Base-by-base conservation (phyloP, 2,329 filamentous ascomycete species). In the Calcarisporium arbuscula region DNA sequence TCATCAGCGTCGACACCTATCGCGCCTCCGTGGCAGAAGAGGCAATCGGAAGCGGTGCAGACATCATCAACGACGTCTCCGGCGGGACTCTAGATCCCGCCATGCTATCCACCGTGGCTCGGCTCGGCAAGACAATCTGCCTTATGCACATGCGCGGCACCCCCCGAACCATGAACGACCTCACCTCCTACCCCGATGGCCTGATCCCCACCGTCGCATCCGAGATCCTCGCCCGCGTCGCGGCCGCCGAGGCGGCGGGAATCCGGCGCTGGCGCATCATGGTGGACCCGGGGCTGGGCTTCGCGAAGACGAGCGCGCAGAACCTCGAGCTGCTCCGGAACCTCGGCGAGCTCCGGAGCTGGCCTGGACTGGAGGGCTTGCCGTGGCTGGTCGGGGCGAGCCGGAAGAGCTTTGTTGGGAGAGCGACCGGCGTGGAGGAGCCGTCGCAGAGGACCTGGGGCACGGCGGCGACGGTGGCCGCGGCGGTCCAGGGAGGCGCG, bases 61-160 rank as follows among this genome's bases (percentile, higher is more conserved):
- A 95, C 55, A 84, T 98, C 43, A 78, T 98, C 62, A 98, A 98
- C 62, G 92, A 98, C 58, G 80, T 98, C 22, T 94, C 87, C 1
- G 87, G 82, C 2, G 92, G 92, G 4, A 54, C 68, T 5, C 67
- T 95, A 32, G 92, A 96, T 55, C 64, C 75, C 0, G 70, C 73
- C 1, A 96, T 98, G 88, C 74, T 98, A 1, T 51, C 78, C 11
- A 88, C 85, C 0, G 81, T 90, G 42, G 90, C 85, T 0, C 68
- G 72, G 5, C 72, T 92, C 0, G 82, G 85, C 22, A 86, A 81
- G 49, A 87, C 88, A 4, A 79, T 95, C 20, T 75, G 71, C 42
- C 70, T 95, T 33, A 94, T 94, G 86, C 89, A 95, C 64, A 95
- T 92, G 85, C 85, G 89, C 48, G 89, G 89, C 32, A 85, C 78